phyloP scores from a whole-genome alignment of 1,139 yeast species.

The Geotrichum phurueaensis region DNA sequence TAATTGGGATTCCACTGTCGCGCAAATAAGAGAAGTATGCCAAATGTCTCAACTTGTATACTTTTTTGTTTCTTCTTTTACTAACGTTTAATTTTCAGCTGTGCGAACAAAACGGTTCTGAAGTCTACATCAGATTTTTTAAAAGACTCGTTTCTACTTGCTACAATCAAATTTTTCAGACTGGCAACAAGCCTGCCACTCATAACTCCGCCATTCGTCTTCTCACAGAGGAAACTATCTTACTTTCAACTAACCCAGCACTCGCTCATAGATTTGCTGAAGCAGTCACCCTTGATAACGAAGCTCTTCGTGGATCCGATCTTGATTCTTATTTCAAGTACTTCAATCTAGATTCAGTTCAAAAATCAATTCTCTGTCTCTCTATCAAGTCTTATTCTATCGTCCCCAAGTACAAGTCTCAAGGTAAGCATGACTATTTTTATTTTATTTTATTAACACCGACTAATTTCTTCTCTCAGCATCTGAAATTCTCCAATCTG shows the following conservation, averaged over 20 bases:
- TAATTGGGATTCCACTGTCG: conserved; percentile 41
- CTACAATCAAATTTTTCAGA: conserved; percentile 35
- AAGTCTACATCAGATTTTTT: conserved; percentile 35
- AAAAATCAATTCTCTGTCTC: conserved; percentile 18
- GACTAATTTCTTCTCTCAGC: conserved; percentile 7
- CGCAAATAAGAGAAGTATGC: conserved; percentile 42
- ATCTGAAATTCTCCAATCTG: conserved; percentile 2
- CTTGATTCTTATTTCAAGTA: conserved; percentile 22
- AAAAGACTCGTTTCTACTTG: conserved; percentile 33
- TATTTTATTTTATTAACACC: conserved; percentile 12
- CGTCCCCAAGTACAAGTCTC: background rate
- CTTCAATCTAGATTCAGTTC: conserved; percentile 23
- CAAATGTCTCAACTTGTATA: background rate
- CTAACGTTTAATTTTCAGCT: conserved; percentile 29
- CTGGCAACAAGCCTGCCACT: conserved; percentile 24
- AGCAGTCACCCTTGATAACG: conserved; percentile 27
- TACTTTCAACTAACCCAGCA: conserved; percentile 27
- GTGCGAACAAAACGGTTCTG: conserved; percentile 37
- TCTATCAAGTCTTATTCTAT: conserved; percentile 1
- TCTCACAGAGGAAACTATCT: conserved; percentile 22
- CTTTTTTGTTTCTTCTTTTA: background rate
- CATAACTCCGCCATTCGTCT: conserved; percentile 20
- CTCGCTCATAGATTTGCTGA: conserved; percentile 27
- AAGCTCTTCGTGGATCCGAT: conserved; percentile 29
- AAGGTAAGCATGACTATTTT: background rate